These are phyloP conservation scores for Peronospora belbahrii DNA, from an alignment of 352 stramenopile genomes.

Conservation along the genomic window DNA sequence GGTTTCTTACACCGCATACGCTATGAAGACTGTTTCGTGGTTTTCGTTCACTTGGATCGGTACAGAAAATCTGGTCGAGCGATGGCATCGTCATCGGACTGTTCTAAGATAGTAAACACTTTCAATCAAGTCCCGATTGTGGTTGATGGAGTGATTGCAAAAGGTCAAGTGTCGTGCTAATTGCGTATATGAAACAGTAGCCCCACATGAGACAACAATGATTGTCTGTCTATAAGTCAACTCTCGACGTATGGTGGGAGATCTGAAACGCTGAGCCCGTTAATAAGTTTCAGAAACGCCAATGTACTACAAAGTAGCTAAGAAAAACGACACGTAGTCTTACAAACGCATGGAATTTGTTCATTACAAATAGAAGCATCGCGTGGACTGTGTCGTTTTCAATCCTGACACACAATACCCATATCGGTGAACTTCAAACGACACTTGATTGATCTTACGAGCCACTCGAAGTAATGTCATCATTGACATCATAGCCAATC, in stretches of 20 bases:
- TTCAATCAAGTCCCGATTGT: not conserved
- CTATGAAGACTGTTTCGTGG: not conserved
- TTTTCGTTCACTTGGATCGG: not conserved
- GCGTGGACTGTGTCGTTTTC: not conserved
- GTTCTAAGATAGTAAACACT: not conserved
- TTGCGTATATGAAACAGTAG: not conserved
- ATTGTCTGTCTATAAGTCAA: slow-evolving; percentile 8
- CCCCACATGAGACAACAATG: slow-evolving; percentile 8
- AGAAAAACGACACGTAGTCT: not conserved
- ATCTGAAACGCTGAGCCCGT: slow-evolving; percentile 22
- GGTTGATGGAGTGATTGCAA: slow-evolving; percentile 1
- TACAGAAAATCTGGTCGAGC: slow-evolving; percentile 12
- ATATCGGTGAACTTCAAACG: not conserved
- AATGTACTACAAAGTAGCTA: not conserved
- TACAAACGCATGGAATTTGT: not conserved
- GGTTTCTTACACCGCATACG: not conserved
- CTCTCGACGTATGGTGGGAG: slow-evolving; percentile 1
- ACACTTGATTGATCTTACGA: no score
- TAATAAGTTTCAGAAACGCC: slow-evolving; percentile 17
- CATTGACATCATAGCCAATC: no score
- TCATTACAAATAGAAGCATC: not conserved
- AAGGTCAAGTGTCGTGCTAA: slow-evolving; percentile 5
- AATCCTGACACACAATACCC: not conserved
- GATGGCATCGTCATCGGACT: slow-evolving; percentile 9
- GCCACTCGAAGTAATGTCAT: no score